Evolutionary conservation across 2,329 filamentous ascomycete species (phyloP), one percentile per base, ranked within the genome.

Genomic region (Waltergamsia citrina): DNA sequence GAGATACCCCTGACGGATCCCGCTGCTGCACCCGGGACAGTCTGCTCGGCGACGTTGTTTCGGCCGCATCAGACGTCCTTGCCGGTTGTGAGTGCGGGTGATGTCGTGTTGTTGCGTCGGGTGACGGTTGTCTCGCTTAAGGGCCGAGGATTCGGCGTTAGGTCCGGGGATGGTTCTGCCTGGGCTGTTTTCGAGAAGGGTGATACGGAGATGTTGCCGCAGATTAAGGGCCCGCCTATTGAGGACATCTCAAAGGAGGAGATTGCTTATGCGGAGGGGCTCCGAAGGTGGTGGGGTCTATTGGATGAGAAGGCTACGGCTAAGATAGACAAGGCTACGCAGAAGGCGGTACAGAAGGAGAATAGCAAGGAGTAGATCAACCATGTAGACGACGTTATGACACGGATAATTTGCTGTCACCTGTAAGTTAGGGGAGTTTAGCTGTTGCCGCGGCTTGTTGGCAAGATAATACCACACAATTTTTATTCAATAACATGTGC

Each of bases 131-230:
- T 67, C 27, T 59, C 72, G 3, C 53, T 78, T 33, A 66, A 67
- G 38, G 61, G 60, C 29, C 67, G 67, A 34, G 74, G 69, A 2
- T 77, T 72, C 40, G 74, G 71, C 1, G 53, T 79, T 32, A 57
- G 64, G 31, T 65, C 63, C n/a, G 63, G 59, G n/a, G 69, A 71
- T 29, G 59, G 56, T 22, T 78, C 72, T 12, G 68, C 70, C 35
- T 81, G 77, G 71, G 75, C 71, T 3, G 71, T 81, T 4, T 78
- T 74, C 41, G 71, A 76, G 43, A 53, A 55, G 25, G 53, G 53
- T 4, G 52, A 57, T 29, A 47, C 50, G 34, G 50, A 56, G 36
- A 48, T 50, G 46, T 52, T 65, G 28, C 57, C 69, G 27, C 69
- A 79, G 53, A 67, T 79, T 34, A 68, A 65, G 39, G 75, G 74